These are phyloP conservation scores for Paramecium tetraurelia DNA, from an alignment of 73 alveolate genomes.

Conservation along the genomic window DNA sequence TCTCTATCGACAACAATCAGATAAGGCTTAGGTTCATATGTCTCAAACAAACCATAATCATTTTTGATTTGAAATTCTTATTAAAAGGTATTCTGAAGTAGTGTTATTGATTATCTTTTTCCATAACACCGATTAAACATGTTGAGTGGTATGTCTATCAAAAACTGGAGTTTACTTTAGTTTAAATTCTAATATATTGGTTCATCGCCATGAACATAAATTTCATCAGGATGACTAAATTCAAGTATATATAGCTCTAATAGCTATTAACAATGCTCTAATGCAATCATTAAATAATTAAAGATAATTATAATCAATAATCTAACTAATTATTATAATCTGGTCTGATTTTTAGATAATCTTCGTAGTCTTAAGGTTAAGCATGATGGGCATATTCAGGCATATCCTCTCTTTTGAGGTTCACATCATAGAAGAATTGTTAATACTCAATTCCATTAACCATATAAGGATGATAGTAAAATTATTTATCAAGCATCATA, in stretches of 20 bases:
- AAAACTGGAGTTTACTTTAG: not conserved
- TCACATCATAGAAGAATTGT: not conserved
- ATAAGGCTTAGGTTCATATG: not conserved
- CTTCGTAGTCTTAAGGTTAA: not conserved
- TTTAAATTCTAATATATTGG: constrained; percentile 20
- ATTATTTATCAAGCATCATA: not conserved
- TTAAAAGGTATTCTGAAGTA: not conserved
- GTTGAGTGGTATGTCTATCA: not conserved
- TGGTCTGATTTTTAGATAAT: not conserved
- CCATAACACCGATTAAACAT: not conserved
- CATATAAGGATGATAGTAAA: not conserved
- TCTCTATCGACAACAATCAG: not conserved
- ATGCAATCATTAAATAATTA: not conserved
- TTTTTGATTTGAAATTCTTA: not conserved
- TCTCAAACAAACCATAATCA: not conserved
- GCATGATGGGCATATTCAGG: not conserved
- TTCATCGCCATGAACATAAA: not conserved
- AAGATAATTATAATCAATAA: not conserved
- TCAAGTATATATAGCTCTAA: not conserved
- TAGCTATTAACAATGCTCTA: not conserved
- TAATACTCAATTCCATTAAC: not conserved
- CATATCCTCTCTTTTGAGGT: not conserved
- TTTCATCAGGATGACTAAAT: not conserved
- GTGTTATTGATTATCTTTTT: not conserved
- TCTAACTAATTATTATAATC: not conserved